These are phyloP conservation scores for Bruguiera sexangula DNA, from an alignment of 345 rosid species.

Conservation along the genomic window DNA sequence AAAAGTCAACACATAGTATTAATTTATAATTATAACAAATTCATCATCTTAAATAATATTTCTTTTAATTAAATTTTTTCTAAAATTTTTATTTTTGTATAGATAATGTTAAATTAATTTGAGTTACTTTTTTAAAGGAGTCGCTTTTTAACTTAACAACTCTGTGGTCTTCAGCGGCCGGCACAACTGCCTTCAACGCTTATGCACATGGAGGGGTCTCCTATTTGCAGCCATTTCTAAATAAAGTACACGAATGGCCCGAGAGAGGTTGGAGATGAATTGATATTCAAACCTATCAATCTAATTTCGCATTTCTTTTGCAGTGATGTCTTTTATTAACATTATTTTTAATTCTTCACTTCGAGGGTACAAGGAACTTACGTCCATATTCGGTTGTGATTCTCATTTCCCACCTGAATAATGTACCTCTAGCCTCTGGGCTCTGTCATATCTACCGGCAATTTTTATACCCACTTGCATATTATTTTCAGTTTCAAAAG, in stretches of 20 bases:
- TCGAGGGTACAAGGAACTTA: conserved; percentile 18
- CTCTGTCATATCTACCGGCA: background rate
- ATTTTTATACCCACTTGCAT: background rate
- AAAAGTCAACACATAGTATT: conserved; percentile 12
- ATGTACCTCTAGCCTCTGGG: background rate
- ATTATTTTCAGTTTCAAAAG: too few species aligned
- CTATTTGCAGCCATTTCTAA: conserved; percentile 28
- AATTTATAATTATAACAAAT: too few species aligned
- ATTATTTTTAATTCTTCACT: conserved; percentile 1
- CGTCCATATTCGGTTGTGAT: conserved; percentile 20
- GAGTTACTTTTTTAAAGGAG: too few species aligned
- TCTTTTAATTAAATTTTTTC: too few species aligned
- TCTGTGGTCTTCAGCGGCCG: conserved; percentile 18
- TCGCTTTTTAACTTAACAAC: conserved; percentile 8
- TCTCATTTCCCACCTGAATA: conserved; percentile 17
- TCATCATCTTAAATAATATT: too few species aligned
- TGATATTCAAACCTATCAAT: conserved; percentile 31
- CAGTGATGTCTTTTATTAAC: background rate
- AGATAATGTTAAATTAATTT: too few species aligned
- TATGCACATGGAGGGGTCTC: conserved; percentile 66
- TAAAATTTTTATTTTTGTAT: too few species aligned
- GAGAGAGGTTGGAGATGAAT: conserved; percentile 27
- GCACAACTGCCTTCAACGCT: conserved; percentile 44
- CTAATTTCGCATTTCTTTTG: conserved; percentile 10
- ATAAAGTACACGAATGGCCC: conserved; percentile 40